phyloP scores from a whole-genome alignment of 371 early-diverging fungal genomes.

The Saksenaea vasiformis region DNA sequence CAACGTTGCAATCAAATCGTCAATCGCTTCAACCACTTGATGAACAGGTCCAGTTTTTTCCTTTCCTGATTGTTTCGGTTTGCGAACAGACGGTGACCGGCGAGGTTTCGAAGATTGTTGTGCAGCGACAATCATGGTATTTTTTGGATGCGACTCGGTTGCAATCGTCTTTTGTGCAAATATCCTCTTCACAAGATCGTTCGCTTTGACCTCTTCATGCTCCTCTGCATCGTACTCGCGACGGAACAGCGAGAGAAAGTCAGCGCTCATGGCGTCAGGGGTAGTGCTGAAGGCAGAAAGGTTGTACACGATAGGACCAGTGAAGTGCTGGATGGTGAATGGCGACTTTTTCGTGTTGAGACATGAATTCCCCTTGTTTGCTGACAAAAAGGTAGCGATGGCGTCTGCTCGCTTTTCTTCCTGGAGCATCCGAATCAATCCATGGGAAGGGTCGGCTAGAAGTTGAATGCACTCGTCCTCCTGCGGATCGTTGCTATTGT shows the following conservation, averaged over 20 bases:
- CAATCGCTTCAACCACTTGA: constrained; percentile 54
- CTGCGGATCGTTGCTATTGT: constrained; percentile 26
- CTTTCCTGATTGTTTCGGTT: constrained; percentile 1
- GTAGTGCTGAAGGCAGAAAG: constrained; percentile 62
- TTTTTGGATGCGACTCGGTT: constrained; percentile 54
- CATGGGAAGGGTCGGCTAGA: background rate
- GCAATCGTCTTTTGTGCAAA: constrained; percentile 42
- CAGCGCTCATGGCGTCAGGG: constrained; percentile 69
- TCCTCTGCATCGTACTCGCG: constrained; percentile 19
- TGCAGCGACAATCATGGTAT: constrained; percentile 52
- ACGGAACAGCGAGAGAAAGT: constrained; percentile 77
- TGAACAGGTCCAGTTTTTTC: constrained; percentile 29
- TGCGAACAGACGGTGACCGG: constrained; percentile 33
- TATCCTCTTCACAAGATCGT: constrained; percentile 38
- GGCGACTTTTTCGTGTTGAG: constrained; percentile 32
- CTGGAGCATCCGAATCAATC: constrained; percentile 24
- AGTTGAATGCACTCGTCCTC: constrained; percentile 50
- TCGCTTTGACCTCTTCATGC: constrained; percentile 1
- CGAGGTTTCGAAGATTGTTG: constrained; percentile 54
- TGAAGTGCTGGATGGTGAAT: constrained; percentile 71
- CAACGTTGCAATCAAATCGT: constrained; percentile 73
- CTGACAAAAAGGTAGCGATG: constrained; percentile 23
- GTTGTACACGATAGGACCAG: constrained; percentile 71
- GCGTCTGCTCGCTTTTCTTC: background rate
- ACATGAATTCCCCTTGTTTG: constrained; percentile 30